These are phyloP conservation scores for Globisporangium middletonii DNA, from an alignment of 352 stramenopile genomes.

Conservation along the genomic window DNA sequence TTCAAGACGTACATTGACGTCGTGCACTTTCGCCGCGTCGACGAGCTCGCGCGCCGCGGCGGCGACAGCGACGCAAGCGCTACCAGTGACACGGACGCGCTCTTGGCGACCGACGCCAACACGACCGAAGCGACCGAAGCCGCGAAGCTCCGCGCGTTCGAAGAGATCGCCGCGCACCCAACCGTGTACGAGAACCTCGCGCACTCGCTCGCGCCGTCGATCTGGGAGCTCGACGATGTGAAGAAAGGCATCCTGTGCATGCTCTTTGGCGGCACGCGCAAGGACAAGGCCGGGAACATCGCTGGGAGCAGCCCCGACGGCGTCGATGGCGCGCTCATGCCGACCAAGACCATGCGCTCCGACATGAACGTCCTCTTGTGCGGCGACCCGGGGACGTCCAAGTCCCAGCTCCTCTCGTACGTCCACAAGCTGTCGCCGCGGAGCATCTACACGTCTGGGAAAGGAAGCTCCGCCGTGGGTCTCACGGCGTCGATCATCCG, in stretches of 20 bases:
- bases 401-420: conserved; percentile 98
- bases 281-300: conserved; percentile 42
- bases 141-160: conserved; percentile 61
- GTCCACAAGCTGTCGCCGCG: conserved; percentile 94
- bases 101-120: conserved; percentile 17
- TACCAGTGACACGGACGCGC: conserved; percentile 11
- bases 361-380: conserved; percentile 99
- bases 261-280: conserved; percentile 96
- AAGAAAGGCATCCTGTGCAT: conserved; percentile 99
- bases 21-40: conserved; percentile 95
- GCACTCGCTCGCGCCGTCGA: conserved; percentile 76
- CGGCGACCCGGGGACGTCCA: conserved; percentile 96
- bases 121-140: conserved; percentile 47
- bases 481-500: conserved; percentile 96
- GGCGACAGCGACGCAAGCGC: conserved; percentile 7
- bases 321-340: conserved; percentile 32
- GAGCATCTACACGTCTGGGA: conserved; percentile 99
- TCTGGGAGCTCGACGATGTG: conserved; percentile 97
- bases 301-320: conserved; percentile 18
- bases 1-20: conserved; percentile 99
- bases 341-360: conserved; percentile 81
- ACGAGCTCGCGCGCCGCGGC: conserved; percentile 59
- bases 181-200: conserved; percentile 81
- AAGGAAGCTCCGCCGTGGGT: conserved; percentile 96
- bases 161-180: conserved; percentile 67